Evolutionary conservation across 192 early-diverging fungal species (phyloP).

Genomic region (Podila minutissima): DNA sequence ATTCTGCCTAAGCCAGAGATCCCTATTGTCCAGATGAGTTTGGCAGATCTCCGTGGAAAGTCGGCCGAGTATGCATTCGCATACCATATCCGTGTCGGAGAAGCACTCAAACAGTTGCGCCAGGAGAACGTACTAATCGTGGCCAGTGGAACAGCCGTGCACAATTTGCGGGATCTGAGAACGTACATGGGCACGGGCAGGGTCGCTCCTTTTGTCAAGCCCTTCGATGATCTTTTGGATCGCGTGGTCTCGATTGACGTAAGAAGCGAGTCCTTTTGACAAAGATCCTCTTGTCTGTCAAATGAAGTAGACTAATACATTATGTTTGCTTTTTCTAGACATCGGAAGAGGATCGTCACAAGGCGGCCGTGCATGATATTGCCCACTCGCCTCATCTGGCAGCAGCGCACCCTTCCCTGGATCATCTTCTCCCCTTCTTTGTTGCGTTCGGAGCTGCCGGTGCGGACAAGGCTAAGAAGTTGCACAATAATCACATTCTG

Average conservation of each 20-base stretch:
- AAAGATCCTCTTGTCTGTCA: too few relatives aligned
- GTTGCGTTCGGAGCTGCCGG: slow-evolving; percentile 71
- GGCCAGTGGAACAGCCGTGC: slow-evolving; percentile 72
- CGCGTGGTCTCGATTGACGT: slow-evolving; percentile 42
- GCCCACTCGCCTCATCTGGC: slow-evolving; percentile 52
- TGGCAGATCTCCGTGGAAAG: slow-evolving; percentile 46
- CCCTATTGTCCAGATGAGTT: slow-evolving; percentile 75
- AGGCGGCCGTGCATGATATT: slow-evolving; percentile 51
- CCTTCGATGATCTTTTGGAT: slow-evolving; percentile 71
- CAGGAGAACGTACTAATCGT: slow-evolving; percentile 71
- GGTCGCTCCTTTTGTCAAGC: slow-evolving; percentile 60
- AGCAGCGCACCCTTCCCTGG: slow-evolving; percentile 70
- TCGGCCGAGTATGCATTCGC: slow-evolving; percentile 61
- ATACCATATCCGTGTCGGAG: slow-evolving; percentile 64
- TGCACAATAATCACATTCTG: slow-evolving; percentile 47
- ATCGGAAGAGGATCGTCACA: slow-evolving; percentile 48
- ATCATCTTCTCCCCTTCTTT: slow-evolving; percentile 76
- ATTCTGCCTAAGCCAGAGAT: slow-evolving; percentile 66
- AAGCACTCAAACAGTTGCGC: slow-evolving; percentile 54
- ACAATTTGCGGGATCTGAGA: slow-evolving; percentile 69
- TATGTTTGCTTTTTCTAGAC: slow-evolving; percentile 1
- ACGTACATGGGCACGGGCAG: slow-evolving; percentile 15
- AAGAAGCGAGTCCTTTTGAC: not conserved
- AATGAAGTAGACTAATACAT: not conserved
- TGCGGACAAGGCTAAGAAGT: slow-evolving; percentile 44